These are phyloP conservation scores for Xylariaceae sp. DNA, from an alignment of 2,329 filamentous ascomycete species.

Conservation along the genomic window DNA sequence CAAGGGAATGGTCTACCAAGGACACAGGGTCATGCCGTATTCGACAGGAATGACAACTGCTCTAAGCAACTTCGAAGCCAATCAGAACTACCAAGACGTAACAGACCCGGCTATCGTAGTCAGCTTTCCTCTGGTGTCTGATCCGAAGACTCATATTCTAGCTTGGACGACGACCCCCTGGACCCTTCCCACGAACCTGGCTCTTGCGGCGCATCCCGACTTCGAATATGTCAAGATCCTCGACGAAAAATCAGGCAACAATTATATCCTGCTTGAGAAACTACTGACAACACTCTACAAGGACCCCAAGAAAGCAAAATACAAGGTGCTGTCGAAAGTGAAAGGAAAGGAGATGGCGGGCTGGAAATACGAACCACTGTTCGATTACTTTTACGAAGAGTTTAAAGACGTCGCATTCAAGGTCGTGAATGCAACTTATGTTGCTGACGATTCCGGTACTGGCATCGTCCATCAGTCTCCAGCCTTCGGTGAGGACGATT, in stretches of 20 bases:
- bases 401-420: conserved; percentile 82
- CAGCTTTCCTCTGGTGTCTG: conserved; percentile 75
- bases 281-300: conserved; percentile 83
- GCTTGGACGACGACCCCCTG: conserved; percentile 88
- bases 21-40: conserved; percentile 91
- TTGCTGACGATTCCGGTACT: conserved; percentile 84
- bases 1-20: conserved; percentile 84
- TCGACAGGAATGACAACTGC: conserved; percentile 86
- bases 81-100: conserved; percentile 91
- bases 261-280: conserved; percentile 81
- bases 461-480: conserved; percentile 93
- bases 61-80: conserved; percentile 88
- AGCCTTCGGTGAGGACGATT: conserved; percentile 95
- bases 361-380: conserved; percentile 85
- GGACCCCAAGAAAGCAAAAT: conserved; percentile 92
- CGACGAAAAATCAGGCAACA: conserved; percentile 75
- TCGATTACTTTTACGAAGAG: conserved; percentile 83
- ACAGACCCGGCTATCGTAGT: conserved; percentile 88
- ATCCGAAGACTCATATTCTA: conserved; percentile 69
- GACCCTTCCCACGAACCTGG: conserved; percentile 80
- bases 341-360: conserved; percentile 81
- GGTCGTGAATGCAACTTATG: conserved; percentile 79
- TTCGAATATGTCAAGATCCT: conserved; percentile 85
- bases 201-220: conserved; percentile 71
- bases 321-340: conserved; percentile 72